Evolutionary conservation across 371 early-diverging fungal genomes (phyloP).

Genomic region (Mortierella sp.): DNA sequence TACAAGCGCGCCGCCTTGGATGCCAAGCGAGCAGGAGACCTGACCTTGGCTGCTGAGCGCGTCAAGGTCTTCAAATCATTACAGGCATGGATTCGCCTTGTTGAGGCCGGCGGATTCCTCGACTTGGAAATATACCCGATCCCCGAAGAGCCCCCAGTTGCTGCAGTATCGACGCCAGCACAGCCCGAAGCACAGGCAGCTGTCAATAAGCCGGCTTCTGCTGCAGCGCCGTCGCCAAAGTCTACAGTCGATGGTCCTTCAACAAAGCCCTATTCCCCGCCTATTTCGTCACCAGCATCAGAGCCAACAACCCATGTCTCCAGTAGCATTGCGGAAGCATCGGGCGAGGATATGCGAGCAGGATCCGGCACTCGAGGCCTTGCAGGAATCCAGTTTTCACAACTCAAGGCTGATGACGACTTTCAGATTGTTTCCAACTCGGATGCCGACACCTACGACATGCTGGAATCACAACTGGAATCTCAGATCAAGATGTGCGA

Average conservation of each 20-base stretch:
- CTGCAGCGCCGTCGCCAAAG: conserved; percentile 1
- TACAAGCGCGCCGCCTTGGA: conserved; percentile 45
- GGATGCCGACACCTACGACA: conserved; percentile 58
- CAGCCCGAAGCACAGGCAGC: background rate
- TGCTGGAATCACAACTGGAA: conserved; percentile 66
- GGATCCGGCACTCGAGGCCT: conserved; percentile 15
- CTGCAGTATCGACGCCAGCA: conserved; percentile 13
- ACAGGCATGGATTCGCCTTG: conserved; percentile 35
- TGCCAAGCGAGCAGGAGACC: conserved; percentile 29
- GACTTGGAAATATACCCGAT: conserved; percentile 47
- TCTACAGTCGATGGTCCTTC: background rate
- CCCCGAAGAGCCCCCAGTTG: conserved; percentile 41
- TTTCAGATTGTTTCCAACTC: conserved; percentile 49
- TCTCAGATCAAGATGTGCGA: conserved; percentile 77
- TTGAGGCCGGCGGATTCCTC: conserved; percentile 49
- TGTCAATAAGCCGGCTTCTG: background rate
- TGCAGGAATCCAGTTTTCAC: conserved; percentile 38
- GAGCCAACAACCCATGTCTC: conserved; percentile 35
- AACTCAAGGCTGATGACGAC: conserved; percentile 40
- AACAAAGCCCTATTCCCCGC: conserved; percentile 12
- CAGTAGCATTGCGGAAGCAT: conserved; percentile 39
- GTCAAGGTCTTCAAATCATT: conserved; percentile 35
- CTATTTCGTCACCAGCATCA: conserved; percentile 15
- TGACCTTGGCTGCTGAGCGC: conserved; percentile 37
- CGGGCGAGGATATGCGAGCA: conserved; percentile 36